A percentile compares a stretch with the other conserved stretches of the same genome.
Evolutionary conservation across 75 land plant species (phyloP).

Genomic region (Pseudotsuga menziesii): DNA sequence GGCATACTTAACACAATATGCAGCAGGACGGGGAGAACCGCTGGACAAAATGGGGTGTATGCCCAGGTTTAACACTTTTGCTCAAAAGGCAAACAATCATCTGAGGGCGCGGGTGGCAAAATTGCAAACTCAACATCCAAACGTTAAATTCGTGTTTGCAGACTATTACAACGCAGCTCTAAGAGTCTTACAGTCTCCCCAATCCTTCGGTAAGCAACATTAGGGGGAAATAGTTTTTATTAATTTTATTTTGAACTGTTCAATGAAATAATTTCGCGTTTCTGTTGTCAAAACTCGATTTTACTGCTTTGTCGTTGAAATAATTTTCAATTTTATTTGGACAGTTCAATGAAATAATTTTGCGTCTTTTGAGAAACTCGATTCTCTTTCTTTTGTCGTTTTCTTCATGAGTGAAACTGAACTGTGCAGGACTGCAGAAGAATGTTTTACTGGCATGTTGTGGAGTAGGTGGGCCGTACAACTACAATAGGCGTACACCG

Average conservation of each 20-base stretch:
- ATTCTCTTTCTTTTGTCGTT: too few species aligned
- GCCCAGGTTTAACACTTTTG: neutral
- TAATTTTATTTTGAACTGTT: too few species aligned
- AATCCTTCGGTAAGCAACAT: neutral
- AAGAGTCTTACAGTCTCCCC: neutral
- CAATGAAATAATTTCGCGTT: too few species aligned
- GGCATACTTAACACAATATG: neutral
- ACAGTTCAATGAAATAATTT: too few species aligned
- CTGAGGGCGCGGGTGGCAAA: neutral
- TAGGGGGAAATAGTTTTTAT: too few species aligned
- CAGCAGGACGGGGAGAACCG: too few species aligned
- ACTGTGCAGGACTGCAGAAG: neutral
- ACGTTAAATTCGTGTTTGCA: neutral
- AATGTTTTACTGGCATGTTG: constrained; percentile 33
- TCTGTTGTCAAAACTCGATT: too few species aligned
- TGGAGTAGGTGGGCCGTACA: constrained; percentile 50
- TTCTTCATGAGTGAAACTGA: neutral
- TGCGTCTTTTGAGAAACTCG: too few species aligned
- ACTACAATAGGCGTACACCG: constrained; percentile 19
- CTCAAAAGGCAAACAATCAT: neutral
- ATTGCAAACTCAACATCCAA: neutral
- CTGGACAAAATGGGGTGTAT: constrained; percentile 1
- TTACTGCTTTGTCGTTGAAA: too few species aligned
- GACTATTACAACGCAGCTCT: constrained; percentile 6
- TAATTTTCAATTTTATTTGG: too few species aligned